These are phyloP conservation scores for Pseudogymnoascus sp. DNA, from an alignment of 2,329 filamentous ascomycete species.

Conservation along the genomic window DNA sequence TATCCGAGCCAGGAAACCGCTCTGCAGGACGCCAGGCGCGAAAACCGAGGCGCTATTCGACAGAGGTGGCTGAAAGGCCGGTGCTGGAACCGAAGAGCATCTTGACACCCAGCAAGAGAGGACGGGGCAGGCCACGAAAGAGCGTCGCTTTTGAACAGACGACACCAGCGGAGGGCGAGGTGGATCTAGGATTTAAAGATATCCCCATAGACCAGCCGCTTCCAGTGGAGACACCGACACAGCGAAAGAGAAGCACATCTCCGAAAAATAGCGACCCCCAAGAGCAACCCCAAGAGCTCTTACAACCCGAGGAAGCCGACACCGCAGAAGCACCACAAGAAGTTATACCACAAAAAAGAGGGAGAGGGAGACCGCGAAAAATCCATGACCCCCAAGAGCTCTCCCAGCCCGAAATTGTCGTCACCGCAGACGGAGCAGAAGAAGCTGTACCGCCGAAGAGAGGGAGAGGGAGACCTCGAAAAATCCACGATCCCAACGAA, in stretches of 20 bases:
- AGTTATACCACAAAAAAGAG: not conserved
- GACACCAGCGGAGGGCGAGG: slow-evolving; percentile 32
- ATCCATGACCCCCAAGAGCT: not conserved
- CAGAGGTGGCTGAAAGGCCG: not conserved
- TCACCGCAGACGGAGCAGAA: not conserved
- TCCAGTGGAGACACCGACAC: not conserved
- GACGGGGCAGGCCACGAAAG: slow-evolving; percentile 37
- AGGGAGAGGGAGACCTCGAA: slow-evolving; percentile 11
- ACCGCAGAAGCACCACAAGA: not conserved
- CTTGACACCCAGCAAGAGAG: slow-evolving; percentile 46
- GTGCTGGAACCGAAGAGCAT: slow-evolving; percentile 43
- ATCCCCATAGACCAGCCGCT: slow-evolving; percentile 32
- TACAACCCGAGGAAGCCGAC: not conserved
- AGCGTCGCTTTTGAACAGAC: slow-evolving; percentile 46
- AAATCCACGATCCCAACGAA: slow-evolving; percentile 7
- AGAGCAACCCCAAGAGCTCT: not conserved
- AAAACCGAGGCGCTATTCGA: not conserved
- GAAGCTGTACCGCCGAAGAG: slow-evolving; percentile 10
- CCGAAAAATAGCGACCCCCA: not conserved
- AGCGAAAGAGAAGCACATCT: not conserved
- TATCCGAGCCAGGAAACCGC: not conserved
- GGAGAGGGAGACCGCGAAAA: not conserved
- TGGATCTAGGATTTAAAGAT: slow-evolving; percentile 44
- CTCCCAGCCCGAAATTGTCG: not conserved
- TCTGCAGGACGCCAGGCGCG: not conserved